Conservation (phyloP, 306 rosid species). For the Rubus parviflorus region DNA sequence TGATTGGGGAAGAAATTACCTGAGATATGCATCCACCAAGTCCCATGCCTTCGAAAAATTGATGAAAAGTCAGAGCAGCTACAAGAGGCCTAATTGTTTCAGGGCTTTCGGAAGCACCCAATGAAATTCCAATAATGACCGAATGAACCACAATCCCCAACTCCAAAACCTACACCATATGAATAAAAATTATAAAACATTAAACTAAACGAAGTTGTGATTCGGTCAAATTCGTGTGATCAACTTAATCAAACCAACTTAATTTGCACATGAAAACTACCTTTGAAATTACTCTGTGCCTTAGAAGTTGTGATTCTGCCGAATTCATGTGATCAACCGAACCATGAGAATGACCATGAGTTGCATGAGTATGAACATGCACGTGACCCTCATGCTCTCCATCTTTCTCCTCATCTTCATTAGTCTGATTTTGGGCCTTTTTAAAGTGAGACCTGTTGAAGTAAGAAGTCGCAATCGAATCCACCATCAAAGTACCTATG, state of each 20-base stretch:
- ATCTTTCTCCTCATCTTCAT: conserved; percentile 34
- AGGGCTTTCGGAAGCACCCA: conserved; percentile 77
- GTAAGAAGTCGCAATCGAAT: conserved; percentile 66
- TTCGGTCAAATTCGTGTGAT: background rate
- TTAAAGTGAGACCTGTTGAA: conserved; percentile 27
- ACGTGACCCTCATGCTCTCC: conserved; percentile 39
- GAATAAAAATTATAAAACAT: background rate
- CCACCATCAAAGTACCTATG: conserved; percentile 73
- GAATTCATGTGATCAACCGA: conserved; percentile 3
- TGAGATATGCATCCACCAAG: conserved; percentile 83
- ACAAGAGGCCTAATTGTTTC: conserved; percentile 59
- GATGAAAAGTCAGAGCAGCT: conserved; percentile 79
- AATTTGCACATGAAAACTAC: conserved; percentile 20
- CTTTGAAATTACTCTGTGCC: conserved; percentile 72
- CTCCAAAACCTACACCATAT: conserved; percentile 59
- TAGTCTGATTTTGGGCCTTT: background rate
- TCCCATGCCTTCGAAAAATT: conserved; percentile 89
- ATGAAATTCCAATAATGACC: conserved; percentile 68
- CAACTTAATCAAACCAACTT: background rate
- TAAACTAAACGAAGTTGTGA: background rate
- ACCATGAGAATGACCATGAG: conserved; percentile 77
- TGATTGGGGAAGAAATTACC: conserved; percentile 33
- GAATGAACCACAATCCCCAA: conserved; percentile 83
- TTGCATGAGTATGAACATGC: conserved; percentile 61
- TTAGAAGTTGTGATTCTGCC: conserved; percentile 41